phyloP scores from a whole-genome alignment of 495 filamentous ascomycete species.

The Neurospora cerealis region DNA sequence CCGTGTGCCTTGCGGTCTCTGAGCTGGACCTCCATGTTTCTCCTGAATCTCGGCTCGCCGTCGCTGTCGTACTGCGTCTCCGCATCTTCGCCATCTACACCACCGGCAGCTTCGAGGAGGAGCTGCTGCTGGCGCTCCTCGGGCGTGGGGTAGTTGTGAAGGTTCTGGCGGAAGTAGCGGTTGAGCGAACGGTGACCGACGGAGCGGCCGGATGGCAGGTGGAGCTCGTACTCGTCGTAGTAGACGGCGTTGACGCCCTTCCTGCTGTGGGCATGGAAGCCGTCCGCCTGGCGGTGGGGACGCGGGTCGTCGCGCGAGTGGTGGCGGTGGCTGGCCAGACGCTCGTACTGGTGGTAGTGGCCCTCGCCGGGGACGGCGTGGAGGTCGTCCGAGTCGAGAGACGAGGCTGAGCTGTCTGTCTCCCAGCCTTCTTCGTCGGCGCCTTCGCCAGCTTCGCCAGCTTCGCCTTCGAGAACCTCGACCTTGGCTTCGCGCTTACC shows the following conservation, averaged over 20 bases:
- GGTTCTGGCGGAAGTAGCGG: conserved; percentile 84
- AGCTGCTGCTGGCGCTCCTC: conserved; percentile 53
- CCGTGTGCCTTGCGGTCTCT: conserved; percentile 6
- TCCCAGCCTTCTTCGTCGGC: conserved; percentile 56
- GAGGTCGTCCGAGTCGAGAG: conserved; percentile 67
- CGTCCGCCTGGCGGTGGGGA: conserved; percentile 57
- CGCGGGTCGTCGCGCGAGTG: conserved; percentile 54
- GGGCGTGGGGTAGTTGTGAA: conserved; percentile 66
- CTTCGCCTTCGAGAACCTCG: conserved; percentile 22
- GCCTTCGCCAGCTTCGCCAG: conserved; percentile 30
- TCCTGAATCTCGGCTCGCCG: not conserved
- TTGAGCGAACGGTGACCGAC: conserved; percentile 83
- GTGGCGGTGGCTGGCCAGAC: conserved; percentile 52
- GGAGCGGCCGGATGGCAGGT: conserved; percentile 83
- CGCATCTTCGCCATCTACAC: conserved; percentile 14
- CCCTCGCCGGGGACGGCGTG: conserved; percentile 60
- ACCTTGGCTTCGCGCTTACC: conserved; percentile 38
- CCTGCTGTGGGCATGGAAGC: conserved; percentile 64
- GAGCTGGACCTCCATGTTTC: not conserved
- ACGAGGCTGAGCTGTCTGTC: conserved; percentile 78
- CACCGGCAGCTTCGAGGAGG: conserved; percentile 38
- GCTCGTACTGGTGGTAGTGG: conserved; percentile 48
- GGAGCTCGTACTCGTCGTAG: conserved; percentile 84
- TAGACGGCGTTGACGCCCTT: conserved; percentile 59
- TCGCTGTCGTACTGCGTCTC: conserved; percentile 21